Evolutionary conservation across 2,329 filamentous ascomycete genomes (phyloP), one percentile per base, ranked within the genome.

Genomic region (Colletotrichum tanaceti): DNA sequence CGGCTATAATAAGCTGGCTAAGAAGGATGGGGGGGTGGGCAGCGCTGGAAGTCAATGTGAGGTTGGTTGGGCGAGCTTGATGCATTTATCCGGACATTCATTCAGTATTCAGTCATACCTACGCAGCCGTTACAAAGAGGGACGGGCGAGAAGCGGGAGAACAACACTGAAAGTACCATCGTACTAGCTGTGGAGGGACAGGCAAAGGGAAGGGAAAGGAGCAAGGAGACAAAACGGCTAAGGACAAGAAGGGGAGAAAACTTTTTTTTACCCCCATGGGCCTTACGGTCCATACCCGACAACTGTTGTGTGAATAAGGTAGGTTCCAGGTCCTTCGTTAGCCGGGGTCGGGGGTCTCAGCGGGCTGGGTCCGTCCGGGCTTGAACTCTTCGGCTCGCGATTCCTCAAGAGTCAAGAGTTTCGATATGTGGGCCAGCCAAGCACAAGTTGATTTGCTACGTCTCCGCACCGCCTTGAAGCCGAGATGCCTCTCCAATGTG

Each of bases 61-160:
- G 60, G 47, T 65, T 43, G 62, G 66, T 61, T 61, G 52, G 57
- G 55, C 65, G 62, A 66, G 10, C 57, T 43, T 46, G 50, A 66
- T 61, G 66, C 63, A 69, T 58, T 39, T 61, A 58, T 61, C 39
- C 52, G 55, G 49, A 57, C 62, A 69, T 59, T 53, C 53, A 41
- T 39, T 38, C 61, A 62, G 54, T 54, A 32, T 39, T 38, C 60
- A 62, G 54, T 62, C 59, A 62, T 57, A 5, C 58, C 57, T 16
- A 65, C 35, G 54, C 13, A 43, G 44, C 14, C 44, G 16, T 39
- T 39, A 9, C 2, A 24, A n/a, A 38, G n/a, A 14, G 14, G 28
- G 32, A 16, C 44, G 10, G 38, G n/a, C 9, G 14, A 47, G 22
- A 5, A 28, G 16, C 53, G 38, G n/a, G 53, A 32, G 22, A 43